Conservation (phyloP, 169 alveolate genomes). For the Cyclospora cayetanensis region DNA sequence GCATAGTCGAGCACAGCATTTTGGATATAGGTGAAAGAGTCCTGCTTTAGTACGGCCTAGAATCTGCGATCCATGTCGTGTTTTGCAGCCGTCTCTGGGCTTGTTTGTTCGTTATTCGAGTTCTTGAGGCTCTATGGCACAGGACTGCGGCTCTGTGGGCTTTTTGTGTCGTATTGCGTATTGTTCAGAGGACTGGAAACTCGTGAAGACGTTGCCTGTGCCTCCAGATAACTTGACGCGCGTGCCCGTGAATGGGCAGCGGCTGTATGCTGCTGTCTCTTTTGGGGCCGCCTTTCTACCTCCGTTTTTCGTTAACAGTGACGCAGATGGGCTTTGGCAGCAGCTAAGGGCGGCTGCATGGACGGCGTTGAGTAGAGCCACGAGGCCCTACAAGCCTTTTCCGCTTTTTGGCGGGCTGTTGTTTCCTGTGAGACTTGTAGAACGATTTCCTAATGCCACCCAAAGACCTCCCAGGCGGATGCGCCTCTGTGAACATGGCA, state of each 20-base stretch:
- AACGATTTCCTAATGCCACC: too few relatives aligned
- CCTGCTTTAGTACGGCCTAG: too few relatives aligned
- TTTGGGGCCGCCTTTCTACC: constrained; percentile 16
- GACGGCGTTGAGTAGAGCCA: background rate
- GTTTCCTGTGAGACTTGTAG: background rate
- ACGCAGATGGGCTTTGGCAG: background rate
- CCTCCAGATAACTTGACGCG: constrained; percentile 14
- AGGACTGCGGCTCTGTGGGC: too few relatives aligned
- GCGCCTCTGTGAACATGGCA: background rate
- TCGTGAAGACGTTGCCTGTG: background rate
- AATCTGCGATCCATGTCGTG: too few relatives aligned
- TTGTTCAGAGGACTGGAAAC: background rate
- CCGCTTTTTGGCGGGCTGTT: background rate
- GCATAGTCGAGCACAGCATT: too few relatives aligned
- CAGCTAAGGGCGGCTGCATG: constrained; percentile 23
- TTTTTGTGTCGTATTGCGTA: too few relatives aligned
- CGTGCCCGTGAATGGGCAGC: background rate
- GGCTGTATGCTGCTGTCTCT: constrained; percentile 28
- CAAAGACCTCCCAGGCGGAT: too few relatives aligned
- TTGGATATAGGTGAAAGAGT: too few relatives aligned
- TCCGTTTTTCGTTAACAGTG: background rate
- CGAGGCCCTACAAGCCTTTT: background rate
- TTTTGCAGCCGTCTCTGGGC: too few relatives aligned
- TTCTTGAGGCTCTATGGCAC: too few relatives aligned
- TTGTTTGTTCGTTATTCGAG: too few relatives aligned